phyloP scores from a whole-genome alignment of 106 monocot species.

The Dactylorhiza incarnata region DNA sequence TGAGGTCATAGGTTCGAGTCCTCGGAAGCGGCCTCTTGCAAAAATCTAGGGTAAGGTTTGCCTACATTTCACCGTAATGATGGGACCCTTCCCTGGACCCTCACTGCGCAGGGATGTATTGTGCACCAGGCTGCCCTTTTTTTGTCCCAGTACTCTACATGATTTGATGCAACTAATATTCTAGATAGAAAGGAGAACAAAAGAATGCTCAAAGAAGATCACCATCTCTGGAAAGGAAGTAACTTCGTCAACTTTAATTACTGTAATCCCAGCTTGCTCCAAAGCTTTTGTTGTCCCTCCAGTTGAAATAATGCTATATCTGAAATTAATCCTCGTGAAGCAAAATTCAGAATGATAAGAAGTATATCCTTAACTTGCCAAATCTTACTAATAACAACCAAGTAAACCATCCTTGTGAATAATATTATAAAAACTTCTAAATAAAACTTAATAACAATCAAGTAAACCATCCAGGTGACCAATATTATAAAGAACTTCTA shows the following conservation, averaged over 20 bases:
- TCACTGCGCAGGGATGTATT: no score
- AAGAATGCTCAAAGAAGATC: slow-evolving; percentile 2
- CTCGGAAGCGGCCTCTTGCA: no score
- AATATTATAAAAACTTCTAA: not conserved
- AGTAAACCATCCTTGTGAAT: not conserved
- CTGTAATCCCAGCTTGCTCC: slow-evolving; percentile 54
- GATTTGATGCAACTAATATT: not conserved
- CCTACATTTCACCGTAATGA: no score
- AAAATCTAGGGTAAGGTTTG: no score
- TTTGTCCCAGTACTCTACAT: not conserved
- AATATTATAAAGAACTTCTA: no score
- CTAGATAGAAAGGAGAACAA: not conserved
- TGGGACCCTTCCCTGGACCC: no score
- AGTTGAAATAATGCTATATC: slow-evolving; percentile 8
- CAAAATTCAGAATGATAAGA: not conserved
- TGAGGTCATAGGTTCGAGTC: no score
- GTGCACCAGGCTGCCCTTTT: no score
- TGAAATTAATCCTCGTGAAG: slow-evolving; percentile 5
- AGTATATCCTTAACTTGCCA: not conserved
- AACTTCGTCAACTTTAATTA: slow-evolving; percentile 84
- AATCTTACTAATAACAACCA: not conserved
- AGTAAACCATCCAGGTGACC: no score
- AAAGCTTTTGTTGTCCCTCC: slow-evolving; percentile 7
- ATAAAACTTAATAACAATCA: no score
- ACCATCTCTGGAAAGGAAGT: slow-evolving; percentile 96